Base-by-base conservation (phyloP, 129 eudicot genomes). In the Deinandra increscens region DNA sequence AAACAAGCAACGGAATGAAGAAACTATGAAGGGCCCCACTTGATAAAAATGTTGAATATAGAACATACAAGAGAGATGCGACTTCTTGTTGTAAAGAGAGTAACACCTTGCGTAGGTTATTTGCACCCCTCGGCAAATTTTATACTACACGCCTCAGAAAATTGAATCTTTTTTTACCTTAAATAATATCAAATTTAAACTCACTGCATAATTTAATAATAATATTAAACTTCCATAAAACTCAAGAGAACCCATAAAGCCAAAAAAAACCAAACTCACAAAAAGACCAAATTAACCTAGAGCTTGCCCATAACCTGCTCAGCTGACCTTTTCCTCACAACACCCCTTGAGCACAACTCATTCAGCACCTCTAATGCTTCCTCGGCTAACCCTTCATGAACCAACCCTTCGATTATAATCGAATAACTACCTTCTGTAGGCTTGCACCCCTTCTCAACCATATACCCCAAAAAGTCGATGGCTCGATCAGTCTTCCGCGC, bases 361-460 rank as follows among this genome's bases (percentile, higher is more conserved):
- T 82, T 71, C 69, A 91, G 63, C 73, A 91, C 70, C 83, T 76
- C 84, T 70, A 82, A 78, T n/a, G 97, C 93, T 77, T 88, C 93
- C 45, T 88, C 69, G 0, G 75, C 75, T 0, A 77, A 74, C 3
- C 96, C 97, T 84, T 91, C 90, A 53, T 80, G 77, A 50, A 90
- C 93, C 26, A 91, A 66, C 60, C 97, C 97, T 79, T 91, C 93
- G 55, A 91, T 76, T 54, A 91, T 75, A 66, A 91, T 85, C 3
- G 85, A 88, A 72, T 91, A 91, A 2, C 84, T 91, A 42, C 76
- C 81, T 76, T 85, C 97, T 15, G 82, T 88, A 31, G 97, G 97
- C 75, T 84, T 91, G 67, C 86, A 88, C 60, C 93, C 96, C 71
- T 76, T 87, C 0, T 55, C n/a, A 31, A 87, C 96, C 97, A 88